Evolutionary conservation across 148 eudicot genomes (phyloP), one percentile per base, ranked within the genome.

Genomic region (Vaccinium corymbosum): DNA sequence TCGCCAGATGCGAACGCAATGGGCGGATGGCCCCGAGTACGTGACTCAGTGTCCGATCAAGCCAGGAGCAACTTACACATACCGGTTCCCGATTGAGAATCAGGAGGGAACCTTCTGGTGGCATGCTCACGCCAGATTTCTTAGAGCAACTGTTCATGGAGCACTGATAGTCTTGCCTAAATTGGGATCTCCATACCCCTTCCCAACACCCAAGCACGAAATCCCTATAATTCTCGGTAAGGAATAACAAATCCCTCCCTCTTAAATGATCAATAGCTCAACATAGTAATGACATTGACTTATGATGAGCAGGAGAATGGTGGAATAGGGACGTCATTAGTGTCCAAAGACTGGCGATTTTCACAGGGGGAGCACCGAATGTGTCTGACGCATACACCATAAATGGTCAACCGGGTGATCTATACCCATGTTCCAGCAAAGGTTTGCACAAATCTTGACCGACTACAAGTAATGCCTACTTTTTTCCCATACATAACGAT

Each of bases 101-200:
- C 95, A 92, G 80, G 93, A 94, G 87, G 98, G 98, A 5, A 93
- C 98, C 49, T 81, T 94, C 52, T 91, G 94, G 98, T 94, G 98
- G 98, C 95, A 94, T 81, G 98, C 93, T 79, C 95, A 92, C 73
- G 91, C 93, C 88, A 89, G 88, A 86, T 92, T 94, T 95, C 85
- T 94, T 76, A 86, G 98, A 78, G 95, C 98, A 48, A 94, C 95
- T 50, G 90, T 92, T 10, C 93, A 89, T 48, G 95, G 94, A 52
- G 94, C 95, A 79, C 84, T 94, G 8, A 82, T 94, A 55, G 91
- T 94, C 46, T 86, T 88, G 61, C 98, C 98, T 1, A 91, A 89
- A 78, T 78, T 81, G 25, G 94, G 93, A 2, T 84, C 89, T 35
- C 75, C 92, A 2, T 92, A 91, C 72, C 97, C 95, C 7, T 94